Conservation (phyloP, 768 basidiomycete species). For the Tricholoma saponaceum region DNA sequence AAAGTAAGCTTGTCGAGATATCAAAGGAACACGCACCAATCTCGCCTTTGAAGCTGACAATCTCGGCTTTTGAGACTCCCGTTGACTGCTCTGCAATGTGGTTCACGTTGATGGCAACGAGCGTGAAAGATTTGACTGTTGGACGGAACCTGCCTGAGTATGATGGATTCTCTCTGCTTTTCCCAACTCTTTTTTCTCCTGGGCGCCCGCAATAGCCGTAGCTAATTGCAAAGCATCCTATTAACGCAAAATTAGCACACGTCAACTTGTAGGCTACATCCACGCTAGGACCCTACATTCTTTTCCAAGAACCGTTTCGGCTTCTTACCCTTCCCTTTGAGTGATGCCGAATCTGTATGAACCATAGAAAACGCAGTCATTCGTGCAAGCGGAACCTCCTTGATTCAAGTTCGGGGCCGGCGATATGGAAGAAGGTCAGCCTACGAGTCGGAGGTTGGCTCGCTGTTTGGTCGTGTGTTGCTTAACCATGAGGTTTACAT, state of each 20-base stretch:
- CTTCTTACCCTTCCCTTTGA: constrained; percentile 21
- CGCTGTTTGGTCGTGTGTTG: background rate
- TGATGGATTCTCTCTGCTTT: constrained; percentile 38
- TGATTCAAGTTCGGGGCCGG: background rate
- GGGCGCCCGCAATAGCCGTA: constrained; percentile 37
- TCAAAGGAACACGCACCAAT: constrained; percentile 27
- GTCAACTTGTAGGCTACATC: background rate
- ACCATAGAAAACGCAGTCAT: background rate
- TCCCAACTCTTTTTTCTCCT: constrained; percentile 39
- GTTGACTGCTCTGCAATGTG: constrained; percentile 21
- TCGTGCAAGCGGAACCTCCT: background rate
- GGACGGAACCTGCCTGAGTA: constrained; percentile 29
- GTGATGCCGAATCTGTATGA: background rate
- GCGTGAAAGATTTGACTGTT: background rate
- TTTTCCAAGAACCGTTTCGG: constrained; percentile 33
- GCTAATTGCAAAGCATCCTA: constrained; percentile 48
- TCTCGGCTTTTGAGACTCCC: constrained; percentile 20
- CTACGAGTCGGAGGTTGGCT: background rate
- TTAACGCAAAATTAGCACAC: constrained; percentile 5
- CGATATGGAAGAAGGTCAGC: background rate
- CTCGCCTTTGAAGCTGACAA: constrained; percentile 29
- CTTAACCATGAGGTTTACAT: too few relatives aligned
- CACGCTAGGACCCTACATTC: constrained; percentile 19
- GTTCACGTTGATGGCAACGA: background rate
- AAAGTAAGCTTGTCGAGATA: background rate